Conservation (phyloP, 2,329 filamentous ascomycete species). For the Aspergillus luchuensis region DNA sequence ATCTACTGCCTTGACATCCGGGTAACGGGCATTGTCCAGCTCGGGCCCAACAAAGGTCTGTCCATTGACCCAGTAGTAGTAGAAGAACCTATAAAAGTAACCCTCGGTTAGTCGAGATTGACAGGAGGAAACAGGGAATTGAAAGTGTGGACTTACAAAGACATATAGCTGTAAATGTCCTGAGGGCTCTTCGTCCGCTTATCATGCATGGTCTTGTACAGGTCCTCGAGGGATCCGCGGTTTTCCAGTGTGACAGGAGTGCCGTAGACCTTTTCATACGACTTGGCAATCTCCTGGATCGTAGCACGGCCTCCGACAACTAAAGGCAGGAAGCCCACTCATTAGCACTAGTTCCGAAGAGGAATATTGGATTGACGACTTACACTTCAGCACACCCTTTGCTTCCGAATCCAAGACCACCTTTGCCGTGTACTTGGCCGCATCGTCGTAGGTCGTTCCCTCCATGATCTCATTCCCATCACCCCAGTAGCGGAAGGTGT, state of each 20-base stretch:
- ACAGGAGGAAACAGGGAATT: too few relatives aligned
- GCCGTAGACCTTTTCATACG: constrained; percentile 30
- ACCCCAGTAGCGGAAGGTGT: constrained; percentile 39
- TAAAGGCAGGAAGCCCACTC: constrained; percentile 17
- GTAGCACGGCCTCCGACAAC: constrained; percentile 38
- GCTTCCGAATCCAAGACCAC: constrained; percentile 29
- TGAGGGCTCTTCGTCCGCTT: constrained; percentile 15
- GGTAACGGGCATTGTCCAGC: constrained; percentile 13
- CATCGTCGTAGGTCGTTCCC: constrained; percentile 40
- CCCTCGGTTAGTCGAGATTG: too few relatives aligned
- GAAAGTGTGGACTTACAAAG: constrained; percentile 4
- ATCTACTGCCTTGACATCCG: constrained; percentile 10
- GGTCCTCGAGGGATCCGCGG: constrained; percentile 31
- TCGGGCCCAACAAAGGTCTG: constrained; percentile 14
- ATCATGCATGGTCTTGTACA: constrained; percentile 31
- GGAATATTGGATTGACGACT: background rate
- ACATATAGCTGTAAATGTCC: constrained; percentile 21
- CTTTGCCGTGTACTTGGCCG: constrained; percentile 41
- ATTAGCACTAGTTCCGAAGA: too few relatives aligned
- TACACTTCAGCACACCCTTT: constrained; percentile 25
- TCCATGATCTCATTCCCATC: constrained; percentile 43
- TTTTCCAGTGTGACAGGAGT: constrained; percentile 23
- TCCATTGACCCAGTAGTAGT: constrained; percentile 23
- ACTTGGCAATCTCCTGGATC: constrained; percentile 27
- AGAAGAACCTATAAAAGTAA: constrained; percentile 15